Conservation (phyloP, 345 rosid species). For the Salix udensis region DNA sequence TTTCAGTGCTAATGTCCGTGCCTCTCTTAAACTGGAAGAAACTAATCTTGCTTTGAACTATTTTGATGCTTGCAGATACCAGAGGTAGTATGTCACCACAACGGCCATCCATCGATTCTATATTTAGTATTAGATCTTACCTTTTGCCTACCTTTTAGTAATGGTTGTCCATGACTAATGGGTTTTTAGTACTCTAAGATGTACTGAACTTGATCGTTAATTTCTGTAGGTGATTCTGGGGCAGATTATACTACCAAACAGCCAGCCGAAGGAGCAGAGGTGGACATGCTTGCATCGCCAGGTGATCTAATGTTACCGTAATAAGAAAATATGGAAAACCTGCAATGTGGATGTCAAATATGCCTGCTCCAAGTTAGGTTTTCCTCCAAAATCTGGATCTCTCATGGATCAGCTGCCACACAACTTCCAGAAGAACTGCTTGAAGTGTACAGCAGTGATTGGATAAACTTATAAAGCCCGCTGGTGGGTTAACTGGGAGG, state of each 20-base stretch:
- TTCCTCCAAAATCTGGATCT: constrained; percentile 21
- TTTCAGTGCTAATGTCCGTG: constrained; percentile 1
- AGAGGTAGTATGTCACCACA: constrained; percentile 33
- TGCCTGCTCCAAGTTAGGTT: constrained; percentile 13
- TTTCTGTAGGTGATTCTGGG: constrained; percentile 51
- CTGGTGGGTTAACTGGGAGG: constrained; percentile 27
- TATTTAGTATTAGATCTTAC: constrained; percentile 27
- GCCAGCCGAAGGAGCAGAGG: constrained; percentile 46
- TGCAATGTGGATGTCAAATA: constrained; percentile 9
- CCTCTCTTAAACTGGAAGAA: background rate
- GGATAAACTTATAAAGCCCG: constrained; percentile 19
- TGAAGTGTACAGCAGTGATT: constrained; percentile 35
- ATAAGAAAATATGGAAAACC: constrained; percentile 16
- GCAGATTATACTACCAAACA: constrained; percentile 35
- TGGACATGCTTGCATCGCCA: constrained; percentile 55
- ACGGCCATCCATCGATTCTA: constrained; percentile 28
- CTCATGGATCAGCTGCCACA: constrained; percentile 19
- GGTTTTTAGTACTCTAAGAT: constrained; percentile 1
- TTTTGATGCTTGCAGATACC: constrained; percentile 27
- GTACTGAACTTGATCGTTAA: constrained; percentile 8
- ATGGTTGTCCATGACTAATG: background rate
- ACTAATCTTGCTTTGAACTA: constrained; percentile 4
- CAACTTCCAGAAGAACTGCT: constrained; percentile 20
- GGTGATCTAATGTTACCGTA: constrained; percentile 75
- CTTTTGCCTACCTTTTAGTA: background rate